Evolutionary conservation across 2,329 filamentous ascomycete species (phyloP).

Genomic region (Pseudogymnoascus verrucosus): DNA sequence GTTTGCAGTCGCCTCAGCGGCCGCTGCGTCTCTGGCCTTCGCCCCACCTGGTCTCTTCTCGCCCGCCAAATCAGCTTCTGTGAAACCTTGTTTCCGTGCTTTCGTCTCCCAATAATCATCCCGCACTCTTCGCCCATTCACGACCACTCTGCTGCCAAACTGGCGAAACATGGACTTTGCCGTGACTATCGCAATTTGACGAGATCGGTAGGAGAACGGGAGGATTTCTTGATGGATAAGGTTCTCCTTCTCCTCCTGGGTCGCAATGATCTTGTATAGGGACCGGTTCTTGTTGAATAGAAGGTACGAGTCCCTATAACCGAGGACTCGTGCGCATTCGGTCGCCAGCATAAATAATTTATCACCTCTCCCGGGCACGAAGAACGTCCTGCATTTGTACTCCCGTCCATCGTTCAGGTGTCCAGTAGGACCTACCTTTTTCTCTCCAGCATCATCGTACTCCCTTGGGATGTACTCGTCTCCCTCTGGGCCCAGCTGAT

Average conservation of each 20-base stretch:
- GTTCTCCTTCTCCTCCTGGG: slow-evolving; percentile 92
- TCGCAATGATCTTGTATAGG: slow-evolving; percentile 94
- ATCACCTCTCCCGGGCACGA: slow-evolving; percentile 80
- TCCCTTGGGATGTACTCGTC: slow-evolving; percentile 95
- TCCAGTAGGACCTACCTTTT: slow-evolving; percentile 81
- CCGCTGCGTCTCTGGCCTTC: slow-evolving; percentile 76
- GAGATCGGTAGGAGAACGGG: slow-evolving; percentile 94
- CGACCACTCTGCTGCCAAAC: slow-evolving; percentile 90
- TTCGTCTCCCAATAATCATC: slow-evolving; percentile 99
- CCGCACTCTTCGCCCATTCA: slow-evolving; percentile 79
- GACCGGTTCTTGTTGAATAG: slow-evolving; percentile 98
- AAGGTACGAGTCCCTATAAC: slow-evolving; percentile 95
- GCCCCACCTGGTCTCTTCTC: slow-evolving; percentile 92
- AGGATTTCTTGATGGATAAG: slow-evolving; percentile 90
- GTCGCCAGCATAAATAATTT: slow-evolving; percentile 99
- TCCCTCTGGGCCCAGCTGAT: slow-evolving; percentile 79
- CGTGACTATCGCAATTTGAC: slow-evolving; percentile 96
- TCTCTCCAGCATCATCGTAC: slow-evolving; percentile 85
- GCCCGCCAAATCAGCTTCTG: slow-evolving; percentile 88
- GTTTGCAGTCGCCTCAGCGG: slow-evolving; percentile 52
- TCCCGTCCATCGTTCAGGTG: slow-evolving; percentile 74
- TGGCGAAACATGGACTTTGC: slow-evolving; percentile 98
- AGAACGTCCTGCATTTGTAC: slow-evolving; percentile 89
- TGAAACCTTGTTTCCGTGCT: slow-evolving; percentile 94
- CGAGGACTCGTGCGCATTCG: slow-evolving; percentile 87